Evolutionary conservation across 2,329 filamentous ascomycete species (phyloP).

Genomic region (Pestalotiopsis sp.): DNA sequence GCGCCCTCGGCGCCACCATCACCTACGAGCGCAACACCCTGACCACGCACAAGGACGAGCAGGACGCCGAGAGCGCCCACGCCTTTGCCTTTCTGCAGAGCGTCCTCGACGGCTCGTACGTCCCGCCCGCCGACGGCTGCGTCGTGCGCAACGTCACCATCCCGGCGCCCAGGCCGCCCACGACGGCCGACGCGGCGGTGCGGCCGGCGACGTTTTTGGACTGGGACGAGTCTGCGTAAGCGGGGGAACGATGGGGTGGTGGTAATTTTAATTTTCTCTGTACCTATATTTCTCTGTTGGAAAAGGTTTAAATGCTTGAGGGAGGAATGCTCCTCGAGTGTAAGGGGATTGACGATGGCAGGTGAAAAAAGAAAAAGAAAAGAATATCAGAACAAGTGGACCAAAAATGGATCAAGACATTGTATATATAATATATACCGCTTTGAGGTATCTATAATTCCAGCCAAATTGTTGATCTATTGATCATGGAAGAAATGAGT

Average conservation of each 20-base stretch:
- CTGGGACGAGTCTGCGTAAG: neutral
- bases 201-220: neutral
- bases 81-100: conserved; percentile 11
- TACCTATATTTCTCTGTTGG: too few relatives aligned
- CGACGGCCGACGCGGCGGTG: neutral
- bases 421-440: neutral
- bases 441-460: neutral
- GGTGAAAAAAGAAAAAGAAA: neutral
- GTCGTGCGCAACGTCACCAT: neutral
- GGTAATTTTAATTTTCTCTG: too few relatives aligned
- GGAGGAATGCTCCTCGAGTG: too few relatives aligned
- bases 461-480: neutral
- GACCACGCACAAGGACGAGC: conserved; percentile 40
- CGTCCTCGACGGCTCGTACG: conserved; percentile 1
- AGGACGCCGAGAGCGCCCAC: conserved; percentile 20
- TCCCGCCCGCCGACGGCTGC: neutral
- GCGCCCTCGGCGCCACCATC: conserved; percentile 40
- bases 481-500: too few relatives aligned
- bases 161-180: neutral
- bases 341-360: too few relatives aligned
- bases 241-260: too few relatives aligned
- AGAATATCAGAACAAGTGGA: neutral
- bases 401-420: neutral
- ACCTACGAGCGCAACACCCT: conserved; percentile 43
- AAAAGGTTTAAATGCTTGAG: too few relatives aligned